Conservation (phyloP, 129 eudicot species). For the Lonicera japonica region DNA sequence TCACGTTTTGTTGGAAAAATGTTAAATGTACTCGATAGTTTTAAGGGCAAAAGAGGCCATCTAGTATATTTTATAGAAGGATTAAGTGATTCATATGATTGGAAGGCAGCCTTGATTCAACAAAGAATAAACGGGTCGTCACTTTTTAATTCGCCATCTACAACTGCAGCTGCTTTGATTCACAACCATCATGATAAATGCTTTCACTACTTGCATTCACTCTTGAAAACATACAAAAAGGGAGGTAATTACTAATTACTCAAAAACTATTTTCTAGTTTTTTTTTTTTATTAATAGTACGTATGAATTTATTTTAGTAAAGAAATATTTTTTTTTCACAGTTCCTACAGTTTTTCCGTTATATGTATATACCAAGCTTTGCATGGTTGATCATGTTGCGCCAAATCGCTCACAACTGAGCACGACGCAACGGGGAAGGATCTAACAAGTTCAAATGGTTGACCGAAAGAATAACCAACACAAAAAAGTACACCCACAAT, state of each 20-base stretch:
- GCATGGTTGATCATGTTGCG: too few species aligned
- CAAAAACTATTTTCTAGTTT: not conserved
- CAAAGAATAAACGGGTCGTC: slow-evolving; percentile 27
- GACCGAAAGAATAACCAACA: too few species aligned
- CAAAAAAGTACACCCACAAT: too few species aligned
- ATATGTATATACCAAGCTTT: not conserved
- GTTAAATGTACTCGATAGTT: too few species aligned
- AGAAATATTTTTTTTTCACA: too few species aligned
- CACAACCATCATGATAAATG: slow-evolving; percentile 12
- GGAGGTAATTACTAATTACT: slow-evolving; percentile 13
- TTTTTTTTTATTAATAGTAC: not conserved
- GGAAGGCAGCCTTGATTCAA: slow-evolving; percentile 12
- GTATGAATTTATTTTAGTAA: too few species aligned
- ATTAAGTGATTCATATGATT: slow-evolving; percentile 13
- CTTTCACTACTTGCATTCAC: slow-evolving; percentile 13
- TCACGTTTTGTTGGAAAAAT: too few species aligned
- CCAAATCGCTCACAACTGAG: too few species aligned
- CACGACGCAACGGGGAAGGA: too few species aligned
- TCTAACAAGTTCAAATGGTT: too few species aligned
- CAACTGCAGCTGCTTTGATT: slow-evolving; percentile 28
- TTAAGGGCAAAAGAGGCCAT: not conserved
- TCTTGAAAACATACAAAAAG: slow-evolving; percentile 10
- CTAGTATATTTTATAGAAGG: slow-evolving; percentile 29
- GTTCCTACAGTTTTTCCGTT: too few species aligned
- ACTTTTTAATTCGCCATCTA: slow-evolving; percentile 22